phyloP scores from a whole-genome alignment of 352 stramenopile species.

The Pythium sukuiense region DNA sequence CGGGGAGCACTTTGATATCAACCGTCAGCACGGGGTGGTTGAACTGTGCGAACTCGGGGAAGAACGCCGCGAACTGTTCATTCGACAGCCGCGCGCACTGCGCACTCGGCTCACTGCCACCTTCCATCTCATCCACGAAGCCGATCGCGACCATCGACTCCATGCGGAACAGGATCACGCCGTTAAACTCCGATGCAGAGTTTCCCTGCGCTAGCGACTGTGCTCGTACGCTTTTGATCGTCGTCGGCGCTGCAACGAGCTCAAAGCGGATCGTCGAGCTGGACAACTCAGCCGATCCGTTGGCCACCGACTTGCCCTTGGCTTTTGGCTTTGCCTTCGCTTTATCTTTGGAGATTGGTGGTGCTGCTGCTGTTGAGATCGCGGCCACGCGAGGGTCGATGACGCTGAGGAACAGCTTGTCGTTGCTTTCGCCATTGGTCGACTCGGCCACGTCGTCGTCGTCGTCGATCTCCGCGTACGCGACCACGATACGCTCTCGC shows the following conservation, averaged over 20 bases:
- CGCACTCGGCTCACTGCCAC: not conserved
- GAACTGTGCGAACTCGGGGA: slow-evolving; percentile 68
- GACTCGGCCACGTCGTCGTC: slow-evolving; percentile 14
- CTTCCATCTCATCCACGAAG: slow-evolving; percentile 41
- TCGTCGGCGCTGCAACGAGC: slow-evolving; percentile 48
- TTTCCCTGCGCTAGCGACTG: slow-evolving; percentile 23
- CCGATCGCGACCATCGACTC: slow-evolving; percentile 66
- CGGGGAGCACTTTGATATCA: slow-evolving; percentile 32
- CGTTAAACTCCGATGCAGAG: slow-evolving; percentile 36
- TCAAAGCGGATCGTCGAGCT: slow-evolving; percentile 48
- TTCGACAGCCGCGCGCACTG: slow-evolving; percentile 52
- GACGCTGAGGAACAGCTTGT: slow-evolving; percentile 26
- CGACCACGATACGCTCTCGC: slow-evolving; percentile 44
- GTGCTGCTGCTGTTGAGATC: not conserved
- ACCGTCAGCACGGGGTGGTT: slow-evolving; percentile 52
- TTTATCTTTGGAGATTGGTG: not conserved
- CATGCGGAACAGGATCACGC: slow-evolving; percentile 59
- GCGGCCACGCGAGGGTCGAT: slow-evolving; percentile 1
- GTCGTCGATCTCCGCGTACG: slow-evolving; percentile 43
- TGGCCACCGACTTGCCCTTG: slow-evolving; percentile 9
- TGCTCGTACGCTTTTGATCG: slow-evolving; percentile 49
- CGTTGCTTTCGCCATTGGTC: slow-evolving; percentile 1
- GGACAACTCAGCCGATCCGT: not conserved
- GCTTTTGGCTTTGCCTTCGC: slow-evolving; percentile 10
- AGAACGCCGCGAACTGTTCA: slow-evolving; percentile 66